Evolutionary conservation across 148 eudicot genomes (phyloP).

Genomic region (Arctostaphylos glauca): DNA sequence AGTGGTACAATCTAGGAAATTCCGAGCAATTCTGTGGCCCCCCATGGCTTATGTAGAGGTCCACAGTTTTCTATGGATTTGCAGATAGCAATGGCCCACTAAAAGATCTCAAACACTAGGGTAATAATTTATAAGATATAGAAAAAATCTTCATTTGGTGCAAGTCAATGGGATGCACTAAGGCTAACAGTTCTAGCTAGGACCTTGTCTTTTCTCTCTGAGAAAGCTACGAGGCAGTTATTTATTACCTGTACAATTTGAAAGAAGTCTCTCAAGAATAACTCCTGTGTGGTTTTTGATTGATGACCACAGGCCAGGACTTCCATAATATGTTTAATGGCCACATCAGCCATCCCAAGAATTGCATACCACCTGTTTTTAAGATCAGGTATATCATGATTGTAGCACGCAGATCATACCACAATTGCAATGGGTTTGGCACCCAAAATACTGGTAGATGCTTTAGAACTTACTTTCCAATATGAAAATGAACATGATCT

Average conservation of each 20-base stretch:
- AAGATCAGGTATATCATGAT: constrained; percentile 2
- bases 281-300: constrained; percentile 82
- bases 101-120: not conserved
- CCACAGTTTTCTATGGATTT: not conserved
- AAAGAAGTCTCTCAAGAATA: constrained; percentile 80
- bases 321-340: constrained; percentile 79
- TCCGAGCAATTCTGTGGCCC: not conserved
- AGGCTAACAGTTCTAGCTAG: not conserved
- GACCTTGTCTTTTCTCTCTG: not conserved
- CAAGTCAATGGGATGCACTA: not conserved
- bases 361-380: constrained; percentile 81
- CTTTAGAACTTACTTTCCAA: constrained; percentile 72
- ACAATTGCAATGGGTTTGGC: constrained; percentile 9
- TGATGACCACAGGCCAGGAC: constrained; percentile 88
- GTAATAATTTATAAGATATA: not conserved
- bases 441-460: constrained; percentile 10
- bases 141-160: not conserved
- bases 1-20: not conserved
- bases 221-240: not conserved
- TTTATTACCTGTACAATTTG: constrained; percentile 72
- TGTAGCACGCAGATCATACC: constrained; percentile 7
- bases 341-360: constrained; percentile 82
- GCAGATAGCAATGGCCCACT: not conserved
- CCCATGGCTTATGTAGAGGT: not conserved
- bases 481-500: constrained; percentile 89